phyloP scores from a whole-genome alignment of 2,329 filamentous ascomycete species.

The Xylariaceae sp. region DNA sequence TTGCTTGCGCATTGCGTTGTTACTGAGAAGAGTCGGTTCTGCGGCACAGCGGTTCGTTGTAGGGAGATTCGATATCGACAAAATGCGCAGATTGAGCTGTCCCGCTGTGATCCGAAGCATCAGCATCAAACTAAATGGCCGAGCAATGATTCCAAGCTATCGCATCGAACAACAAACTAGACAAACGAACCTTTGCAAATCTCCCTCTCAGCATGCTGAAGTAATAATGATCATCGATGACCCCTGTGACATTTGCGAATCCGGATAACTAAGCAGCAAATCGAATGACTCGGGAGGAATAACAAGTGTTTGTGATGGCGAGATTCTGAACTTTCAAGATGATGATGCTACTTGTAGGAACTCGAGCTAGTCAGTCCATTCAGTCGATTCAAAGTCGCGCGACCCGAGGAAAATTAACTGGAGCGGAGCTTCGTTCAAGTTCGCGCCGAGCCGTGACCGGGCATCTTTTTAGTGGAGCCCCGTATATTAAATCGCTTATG shows the following conservation, averaged over 20 bases:
- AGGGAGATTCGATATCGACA: slow-evolving; percentile 23
- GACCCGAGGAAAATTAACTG: not conserved
- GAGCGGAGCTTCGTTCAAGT: not conserved
- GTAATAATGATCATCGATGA: slow-evolving; percentile 15
- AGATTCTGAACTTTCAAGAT: too few relatives aligned
- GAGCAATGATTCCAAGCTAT: not conserved
- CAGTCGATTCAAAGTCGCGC: too few relatives aligned
- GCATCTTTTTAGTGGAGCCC: too few relatives aligned
- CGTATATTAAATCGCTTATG: too few relatives aligned
- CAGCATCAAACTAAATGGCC: slow-evolving; percentile 15
- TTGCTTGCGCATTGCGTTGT: not conserved
- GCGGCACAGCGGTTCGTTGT: not conserved
- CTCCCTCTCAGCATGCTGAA: slow-evolving; percentile 43
- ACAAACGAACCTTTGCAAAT: slow-evolving; percentile 34
- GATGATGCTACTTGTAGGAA: too few relatives aligned
- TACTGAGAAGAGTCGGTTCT: slow-evolving; percentile 4
- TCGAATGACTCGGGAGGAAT: not conserved
- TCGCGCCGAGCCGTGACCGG: slow-evolving; percentile 1
- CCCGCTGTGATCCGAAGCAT: slow-evolving; percentile 32
- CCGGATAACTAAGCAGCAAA: not conserved
- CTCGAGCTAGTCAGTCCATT: too few relatives aligned
- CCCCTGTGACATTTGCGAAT: slow-evolving; percentile 32
- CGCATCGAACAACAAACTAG: not conserved
- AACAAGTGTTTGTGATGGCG: not conserved
- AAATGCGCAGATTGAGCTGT: slow-evolving; percentile 38